These are phyloP conservation scores for Boletales sp. DNA, from an alignment of 768 basidiomycete genomes.

Conservation along the genomic window DNA sequence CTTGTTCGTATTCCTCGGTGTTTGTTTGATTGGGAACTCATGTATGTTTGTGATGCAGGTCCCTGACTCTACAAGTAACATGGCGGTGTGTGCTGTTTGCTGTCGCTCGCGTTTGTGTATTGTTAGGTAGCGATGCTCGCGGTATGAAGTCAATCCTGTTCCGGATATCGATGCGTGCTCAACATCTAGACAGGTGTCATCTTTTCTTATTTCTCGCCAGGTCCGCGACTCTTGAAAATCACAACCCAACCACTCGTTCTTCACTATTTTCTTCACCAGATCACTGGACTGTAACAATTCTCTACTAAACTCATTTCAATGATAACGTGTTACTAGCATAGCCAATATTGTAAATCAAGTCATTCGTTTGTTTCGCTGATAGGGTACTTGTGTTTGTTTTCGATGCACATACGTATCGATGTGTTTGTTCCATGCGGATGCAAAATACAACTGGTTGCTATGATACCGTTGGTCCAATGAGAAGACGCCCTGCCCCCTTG, in stretches of 20 bases:
- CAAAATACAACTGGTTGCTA: conserved; percentile 10
- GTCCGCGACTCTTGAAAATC: conserved; percentile 27
- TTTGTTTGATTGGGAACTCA: conserved; percentile 18
- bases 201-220: conserved; percentile 8
- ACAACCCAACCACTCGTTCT: conserved; percentile 22
- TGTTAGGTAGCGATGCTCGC: conserved; percentile 48
- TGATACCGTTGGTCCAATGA: background rate
- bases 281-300: conserved; percentile 28
- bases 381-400: conserved; percentile 16
- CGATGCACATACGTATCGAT: conserved; percentile 22
- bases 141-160: conserved; percentile 35
- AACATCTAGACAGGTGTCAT: conserved; percentile 14
- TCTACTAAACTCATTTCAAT: conserved; percentile 14
- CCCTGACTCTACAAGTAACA: no score
- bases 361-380: conserved; percentile 26
- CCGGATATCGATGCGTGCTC: conserved; percentile 20
- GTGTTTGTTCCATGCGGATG: conserved; percentile 11
- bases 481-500: background rate
- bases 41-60: conserved; percentile 28
- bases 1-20: conserved; percentile 1
- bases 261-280: conserved; percentile 12
- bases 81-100: conserved; percentile 24
- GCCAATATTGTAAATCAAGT: conserved; percentile 25
- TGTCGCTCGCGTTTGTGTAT: conserved; percentile 45
- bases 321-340: conserved; percentile 24